These are phyloP conservation scores for Lineolata rhizophorae DNA, from an alignment of 495 filamentous ascomycete genomes.

Conservation along the genomic window DNA sequence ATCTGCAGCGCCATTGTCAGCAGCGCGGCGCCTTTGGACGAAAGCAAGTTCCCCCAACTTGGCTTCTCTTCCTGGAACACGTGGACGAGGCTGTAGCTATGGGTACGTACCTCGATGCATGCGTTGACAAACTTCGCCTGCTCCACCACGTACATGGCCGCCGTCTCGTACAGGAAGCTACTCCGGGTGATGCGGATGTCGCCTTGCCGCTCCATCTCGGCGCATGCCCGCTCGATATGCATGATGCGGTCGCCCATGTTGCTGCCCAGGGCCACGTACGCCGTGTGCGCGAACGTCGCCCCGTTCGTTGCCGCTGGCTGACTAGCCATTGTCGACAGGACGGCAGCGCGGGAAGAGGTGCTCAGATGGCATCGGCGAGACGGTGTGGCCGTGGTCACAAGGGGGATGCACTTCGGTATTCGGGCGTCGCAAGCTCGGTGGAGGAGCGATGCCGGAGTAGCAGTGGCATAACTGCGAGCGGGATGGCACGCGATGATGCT, in stretches of 20 bases:
- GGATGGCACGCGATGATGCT: too few relatives aligned
- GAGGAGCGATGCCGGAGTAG: too few relatives aligned
- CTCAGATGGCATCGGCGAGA: too few relatives aligned
- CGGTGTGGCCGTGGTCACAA: too few relatives aligned
- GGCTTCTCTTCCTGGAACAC: too few relatives aligned
- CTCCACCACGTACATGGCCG: conserved; percentile 86
- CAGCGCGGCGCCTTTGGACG: background rate
- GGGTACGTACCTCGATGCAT: conserved; percentile 57
- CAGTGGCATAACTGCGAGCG: too few relatives aligned
- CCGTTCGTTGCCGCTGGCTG: too few relatives aligned
- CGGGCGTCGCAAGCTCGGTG: too few relatives aligned
- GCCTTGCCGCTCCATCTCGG: conserved; percentile 38
- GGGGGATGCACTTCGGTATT: too few relatives aligned
- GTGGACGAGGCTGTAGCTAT: background rate
- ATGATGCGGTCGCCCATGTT: conserved; percentile 74
- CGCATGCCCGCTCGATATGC: conserved; percentile 65
- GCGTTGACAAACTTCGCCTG: conserved; percentile 83
- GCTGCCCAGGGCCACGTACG: conserved; percentile 77
- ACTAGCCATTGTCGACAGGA: too few relatives aligned
- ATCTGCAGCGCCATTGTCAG: conserved; percentile 15
- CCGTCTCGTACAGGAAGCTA: conserved; percentile 80
- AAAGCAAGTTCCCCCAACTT: too few relatives aligned
- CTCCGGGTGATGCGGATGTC: conserved; percentile 57
- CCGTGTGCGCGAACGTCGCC: conserved; percentile 11
- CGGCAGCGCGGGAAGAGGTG: too few relatives aligned